phyloP scores from a whole-genome alignment of 2,329 filamentous ascomycete genomes.

The Diplocarpon rosae region DNA sequence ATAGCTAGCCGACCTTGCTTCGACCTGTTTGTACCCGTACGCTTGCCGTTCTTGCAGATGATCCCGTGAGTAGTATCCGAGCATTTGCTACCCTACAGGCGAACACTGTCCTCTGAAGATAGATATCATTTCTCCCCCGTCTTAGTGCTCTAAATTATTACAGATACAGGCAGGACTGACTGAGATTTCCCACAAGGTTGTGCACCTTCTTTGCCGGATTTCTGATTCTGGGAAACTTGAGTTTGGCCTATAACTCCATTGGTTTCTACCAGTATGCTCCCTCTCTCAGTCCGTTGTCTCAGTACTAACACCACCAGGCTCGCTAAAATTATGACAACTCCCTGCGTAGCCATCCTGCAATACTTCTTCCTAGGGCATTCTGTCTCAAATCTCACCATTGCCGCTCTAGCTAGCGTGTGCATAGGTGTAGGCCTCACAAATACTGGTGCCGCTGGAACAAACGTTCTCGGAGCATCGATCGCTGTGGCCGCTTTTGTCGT shows the following conservation, averaged over 20 bases:
- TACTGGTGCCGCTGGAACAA: conserved; percentile 29
- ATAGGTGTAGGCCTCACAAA: conserved; percentile 35
- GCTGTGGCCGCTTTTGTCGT: conserved; percentile 33
- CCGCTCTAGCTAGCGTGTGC: conserved; percentile 32
- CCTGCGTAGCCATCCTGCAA: conserved; percentile 35
- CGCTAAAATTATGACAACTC: conserved; percentile 38
- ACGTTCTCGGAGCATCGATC: conserved; percentile 32
- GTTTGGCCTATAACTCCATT: conserved; percentile 35
- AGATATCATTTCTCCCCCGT: no score
- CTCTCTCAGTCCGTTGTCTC: not conserved
- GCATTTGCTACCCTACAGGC: no score
- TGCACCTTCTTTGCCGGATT: conserved; percentile 37
- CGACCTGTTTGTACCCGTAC: conserved; percentile 34
- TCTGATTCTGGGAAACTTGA: conserved; percentile 35
- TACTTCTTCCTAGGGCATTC: conserved; percentile 33
- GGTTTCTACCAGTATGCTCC: conserved; percentile 33
- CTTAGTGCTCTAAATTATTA: no score
- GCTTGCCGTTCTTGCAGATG: conserved; percentile 33
- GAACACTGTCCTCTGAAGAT: no score
- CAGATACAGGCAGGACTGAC: no score
- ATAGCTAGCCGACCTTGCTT: conserved; percentile 32
- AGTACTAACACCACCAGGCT: conserved; percentile 19
- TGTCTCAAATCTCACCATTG: conserved; percentile 31
- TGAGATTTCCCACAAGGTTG: conserved; percentile 15
- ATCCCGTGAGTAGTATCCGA: conserved; percentile 22